A percentile compares a stretch with the other conserved stretches of the same genome.
Conservation (phyloP, 169 alveolate species). For the Plasmodium gaboni region DNA sequence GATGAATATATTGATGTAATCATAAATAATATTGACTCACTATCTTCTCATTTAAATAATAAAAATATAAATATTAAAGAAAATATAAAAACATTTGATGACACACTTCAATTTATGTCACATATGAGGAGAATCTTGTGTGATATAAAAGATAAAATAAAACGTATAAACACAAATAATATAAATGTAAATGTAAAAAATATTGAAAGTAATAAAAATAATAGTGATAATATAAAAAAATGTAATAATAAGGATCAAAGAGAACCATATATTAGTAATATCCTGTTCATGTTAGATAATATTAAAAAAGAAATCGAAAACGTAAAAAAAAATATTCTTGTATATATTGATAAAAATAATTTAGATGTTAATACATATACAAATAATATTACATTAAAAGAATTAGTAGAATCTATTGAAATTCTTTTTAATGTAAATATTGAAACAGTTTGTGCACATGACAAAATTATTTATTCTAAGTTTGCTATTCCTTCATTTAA, state of each 20-base stretch:
- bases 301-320: neutral
- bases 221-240: neutral
- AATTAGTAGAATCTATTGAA: conserved; percentile 32
- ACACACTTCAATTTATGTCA: no score
- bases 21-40: neutral
- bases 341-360: conserved; percentile 1
- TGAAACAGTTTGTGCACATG: conserved; percentile 45
- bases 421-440: conserved; percentile 38
- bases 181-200: no score
- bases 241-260: neutral
- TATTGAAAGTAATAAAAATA: neutral
- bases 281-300: neutral
- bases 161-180: neutral
- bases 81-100: no score
- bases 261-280: neutral
- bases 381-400: conserved; percentile 50
- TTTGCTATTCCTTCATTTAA: conserved; percentile 4
- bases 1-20: neutral
- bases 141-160: neutral
- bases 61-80: no score
- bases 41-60: no score
- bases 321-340: neutral
- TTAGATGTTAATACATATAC: neutral
- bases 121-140: no score
- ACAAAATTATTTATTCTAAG: conserved; percentile 56